Percentiles rank a stretch among this genome's conserved stretches.
These are phyloP conservation scores for Tillandsia fasciculata DNA, from an alignment of 176 grass and related monocot genomes.

Conservation along the genomic window DNA sequence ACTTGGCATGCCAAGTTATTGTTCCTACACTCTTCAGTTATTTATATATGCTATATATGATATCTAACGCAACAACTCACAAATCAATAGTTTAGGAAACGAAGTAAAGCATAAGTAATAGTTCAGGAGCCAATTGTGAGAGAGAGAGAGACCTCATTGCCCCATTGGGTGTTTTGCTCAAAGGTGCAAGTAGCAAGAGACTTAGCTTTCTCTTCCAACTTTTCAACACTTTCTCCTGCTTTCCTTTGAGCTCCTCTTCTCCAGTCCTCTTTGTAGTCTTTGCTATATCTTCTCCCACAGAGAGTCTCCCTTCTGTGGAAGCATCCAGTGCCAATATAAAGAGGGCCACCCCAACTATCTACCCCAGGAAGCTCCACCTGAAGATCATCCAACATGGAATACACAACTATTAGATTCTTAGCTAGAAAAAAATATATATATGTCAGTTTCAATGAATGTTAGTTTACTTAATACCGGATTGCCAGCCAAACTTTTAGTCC, in stretches of 20 bases:
- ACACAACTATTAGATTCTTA: not conserved
- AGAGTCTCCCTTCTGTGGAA: constrained; percentile 74
- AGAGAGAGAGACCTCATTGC: constrained; percentile 30
- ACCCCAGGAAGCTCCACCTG: constrained; percentile 44
- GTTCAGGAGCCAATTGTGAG: not conserved
- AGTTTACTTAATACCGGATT: no score
- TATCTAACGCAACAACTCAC: no score
- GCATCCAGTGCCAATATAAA: constrained; percentile 61
- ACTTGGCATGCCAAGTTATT: no score
- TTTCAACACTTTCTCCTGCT: constrained; percentile 9
- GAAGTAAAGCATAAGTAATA: no score
- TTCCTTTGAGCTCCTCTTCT: constrained; percentile 19
- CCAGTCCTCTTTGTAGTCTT: constrained; percentile 52
- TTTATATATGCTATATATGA: no score
- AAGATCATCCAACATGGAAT: not conserved
- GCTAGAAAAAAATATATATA: no score
- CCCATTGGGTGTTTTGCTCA: constrained; percentile 59
- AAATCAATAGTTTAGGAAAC: no score
- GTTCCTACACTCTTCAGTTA: no score
- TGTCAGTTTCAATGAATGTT: no score
- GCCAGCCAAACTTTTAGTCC: no score
- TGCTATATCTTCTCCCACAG: constrained; percentile 38
- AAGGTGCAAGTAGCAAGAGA: constrained; percentile 43
- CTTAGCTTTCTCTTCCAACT: constrained; percentile 35
- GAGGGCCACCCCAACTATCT: constrained; percentile 43